Evolutionary conservation across 2,329 filamentous ascomycete genomes (phyloP).

Genomic region (Fusarium sp.): DNA sequence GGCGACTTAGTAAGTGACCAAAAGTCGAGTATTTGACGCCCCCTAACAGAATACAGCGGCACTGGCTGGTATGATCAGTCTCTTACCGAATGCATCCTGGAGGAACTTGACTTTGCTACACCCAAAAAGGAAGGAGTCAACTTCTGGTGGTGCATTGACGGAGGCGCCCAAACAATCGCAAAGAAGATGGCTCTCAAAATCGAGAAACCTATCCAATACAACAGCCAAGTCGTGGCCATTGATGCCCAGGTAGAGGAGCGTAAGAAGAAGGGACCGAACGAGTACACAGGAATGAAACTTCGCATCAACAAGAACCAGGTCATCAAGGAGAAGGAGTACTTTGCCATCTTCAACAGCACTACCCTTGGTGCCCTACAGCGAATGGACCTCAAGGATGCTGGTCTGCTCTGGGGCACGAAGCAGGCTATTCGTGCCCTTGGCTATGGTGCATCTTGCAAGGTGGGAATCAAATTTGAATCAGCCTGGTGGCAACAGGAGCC

Average conservation of each 20-base stretch:
- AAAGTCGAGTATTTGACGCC: rapidly evolving
- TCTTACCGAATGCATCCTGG: constrained; percentile 29
- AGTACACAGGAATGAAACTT: constrained; percentile 13
- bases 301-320: constrained; percentile 1
- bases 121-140: background rate
- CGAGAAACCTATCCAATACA: constrained; percentile 8
- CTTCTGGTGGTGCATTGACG: constrained; percentile 39
- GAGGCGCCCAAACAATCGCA: constrained; percentile 28
- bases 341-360: constrained; percentile 36
- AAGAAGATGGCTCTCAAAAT: constrained; percentile 21
- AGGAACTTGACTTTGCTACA: constrained; percentile 36
- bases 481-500: constrained; percentile 42
- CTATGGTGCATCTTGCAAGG: constrained; percentile 47
- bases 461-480: constrained; percentile 51
- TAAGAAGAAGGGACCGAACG: background rate
- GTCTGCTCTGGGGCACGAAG: constrained; percentile 45
- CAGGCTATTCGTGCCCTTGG: constrained; percentile 47
- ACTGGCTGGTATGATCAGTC: constrained; percentile 42
- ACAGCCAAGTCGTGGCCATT: constrained; percentile 31
- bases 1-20: constrained; percentile 23
- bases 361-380: constrained; percentile 31
- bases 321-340: constrained; percentile 22
- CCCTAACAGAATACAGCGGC: constrained; percentile 4
- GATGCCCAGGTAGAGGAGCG: constrained; percentile 3
- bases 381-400: constrained; percentile 41